Evolutionary conservation across 1,139 yeast species (phyloP).

Genomic region (Oligophagozyma castellii): DNA sequence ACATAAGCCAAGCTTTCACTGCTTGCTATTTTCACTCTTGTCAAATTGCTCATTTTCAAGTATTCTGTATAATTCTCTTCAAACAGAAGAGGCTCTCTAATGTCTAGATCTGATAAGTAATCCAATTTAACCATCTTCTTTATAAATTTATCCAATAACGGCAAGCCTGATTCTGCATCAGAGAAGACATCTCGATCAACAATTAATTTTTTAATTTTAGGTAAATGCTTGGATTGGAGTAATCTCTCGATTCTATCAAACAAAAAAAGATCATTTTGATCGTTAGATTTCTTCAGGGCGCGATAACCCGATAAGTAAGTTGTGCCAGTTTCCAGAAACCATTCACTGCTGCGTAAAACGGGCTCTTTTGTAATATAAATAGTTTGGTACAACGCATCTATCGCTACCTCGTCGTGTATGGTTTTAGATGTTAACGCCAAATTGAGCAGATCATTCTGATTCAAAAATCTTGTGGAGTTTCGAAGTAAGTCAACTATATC

Average conservation of each 20-base stretch:
- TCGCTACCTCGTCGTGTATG: slow-evolving; percentile 8
- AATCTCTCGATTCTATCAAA: slow-evolving; percentile 22
- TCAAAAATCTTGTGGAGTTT: no score
- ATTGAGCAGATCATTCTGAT: slow-evolving; percentile 19
- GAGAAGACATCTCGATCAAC: slow-evolving; percentile 16
- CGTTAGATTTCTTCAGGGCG: slow-evolving; percentile 14
- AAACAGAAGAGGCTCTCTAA: slow-evolving; percentile 9
- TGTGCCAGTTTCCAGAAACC: slow-evolving; percentile 22
- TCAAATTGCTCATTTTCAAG: slow-evolving; percentile 7
- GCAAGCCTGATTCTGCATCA: slow-evolving; percentile 11
- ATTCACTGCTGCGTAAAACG: slow-evolving; percentile 11
- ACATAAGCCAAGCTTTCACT: slow-evolving; percentile 7
- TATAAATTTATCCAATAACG: slow-evolving; percentile 10
- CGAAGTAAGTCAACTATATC: no score
- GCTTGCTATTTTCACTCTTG: slow-evolving; percentile 8
- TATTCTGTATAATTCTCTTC: slow-evolving; percentile 6
- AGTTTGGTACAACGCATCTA: slow-evolving; percentile 15
- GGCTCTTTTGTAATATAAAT: slow-evolving; percentile 22
- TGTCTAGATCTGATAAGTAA: slow-evolving; percentile 10
- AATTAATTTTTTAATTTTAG: slow-evolving; percentile 8
- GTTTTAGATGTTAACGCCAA: slow-evolving; percentile 10
- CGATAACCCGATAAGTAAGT: slow-evolving; percentile 24
- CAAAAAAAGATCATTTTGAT: slow-evolving; percentile 25
- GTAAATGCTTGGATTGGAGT: slow-evolving; percentile 8
- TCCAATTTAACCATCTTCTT: slow-evolving; percentile 7